Percentiles rank a stretch among this genome's conserved stretches.
Evolutionary conservation across 2,329 filamentous ascomycete species (phyloP).

Genomic region (Botrytis porri): DNA sequence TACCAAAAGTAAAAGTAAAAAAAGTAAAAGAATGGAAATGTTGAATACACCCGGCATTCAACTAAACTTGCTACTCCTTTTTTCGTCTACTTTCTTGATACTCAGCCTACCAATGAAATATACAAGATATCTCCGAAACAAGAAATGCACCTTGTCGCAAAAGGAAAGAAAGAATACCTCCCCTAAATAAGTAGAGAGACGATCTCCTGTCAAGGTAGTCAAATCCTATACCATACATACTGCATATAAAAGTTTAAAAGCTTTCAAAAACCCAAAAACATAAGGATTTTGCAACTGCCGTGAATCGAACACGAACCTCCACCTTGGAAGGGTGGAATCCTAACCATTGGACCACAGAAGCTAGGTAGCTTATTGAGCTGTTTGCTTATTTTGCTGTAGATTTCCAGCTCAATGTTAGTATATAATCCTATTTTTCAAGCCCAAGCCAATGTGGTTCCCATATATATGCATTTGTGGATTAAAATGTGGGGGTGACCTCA

Average conservation of each 20-base stretch:
- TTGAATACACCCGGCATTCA: neutral
- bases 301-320: neutral
- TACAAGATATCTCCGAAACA: neutral
- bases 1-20: no score
- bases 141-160: neutral
- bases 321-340: neutral
- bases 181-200: neutral
- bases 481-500: neutral
- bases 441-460: neutral
- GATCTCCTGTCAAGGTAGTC: no score
- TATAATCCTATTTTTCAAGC: neutral
- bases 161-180: neutral
- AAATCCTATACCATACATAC: no score
- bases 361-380: neutral
- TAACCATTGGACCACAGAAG: neutral
- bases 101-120: neutral
- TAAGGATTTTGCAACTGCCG: neutral
- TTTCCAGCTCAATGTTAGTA: rapidly evolving
- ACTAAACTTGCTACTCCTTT: neutral
- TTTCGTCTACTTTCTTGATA: neutral
- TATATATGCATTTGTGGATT: neutral
- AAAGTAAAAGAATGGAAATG: neutral
- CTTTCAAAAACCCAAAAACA: neutral
- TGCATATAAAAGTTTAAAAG: neutral
- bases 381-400: neutral